Conservation (phyloP, 1,139 yeast species). For the Candida tropicalis region DNA sequence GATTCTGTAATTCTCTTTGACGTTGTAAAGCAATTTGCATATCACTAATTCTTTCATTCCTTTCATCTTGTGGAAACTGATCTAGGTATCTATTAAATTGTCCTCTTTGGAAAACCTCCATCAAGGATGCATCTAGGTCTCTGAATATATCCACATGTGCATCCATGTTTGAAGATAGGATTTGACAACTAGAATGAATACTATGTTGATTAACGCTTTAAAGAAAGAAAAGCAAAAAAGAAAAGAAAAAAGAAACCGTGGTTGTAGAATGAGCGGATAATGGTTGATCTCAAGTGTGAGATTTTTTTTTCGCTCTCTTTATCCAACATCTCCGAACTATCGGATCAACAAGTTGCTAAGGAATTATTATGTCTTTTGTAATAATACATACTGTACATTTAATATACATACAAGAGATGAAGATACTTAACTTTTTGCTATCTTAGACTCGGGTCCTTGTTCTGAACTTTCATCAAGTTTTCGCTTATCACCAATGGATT, state of each 20-base stretch:
- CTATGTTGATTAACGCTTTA: too few relatives aligned
- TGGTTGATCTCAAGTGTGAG: too few relatives aligned
- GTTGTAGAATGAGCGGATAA: too few relatives aligned
- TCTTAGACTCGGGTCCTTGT: not conserved
- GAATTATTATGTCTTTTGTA: too few relatives aligned
- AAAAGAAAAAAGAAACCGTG: too few relatives aligned
- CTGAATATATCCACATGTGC: slow-evolving; percentile 23
- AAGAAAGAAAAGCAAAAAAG: too few relatives aligned
- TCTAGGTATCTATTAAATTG: slow-evolving; percentile 20
- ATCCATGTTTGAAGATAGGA: slow-evolving; percentile 11
- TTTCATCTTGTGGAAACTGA: slow-evolving; percentile 20
- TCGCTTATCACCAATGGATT: slow-evolving; percentile 1
- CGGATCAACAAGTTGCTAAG: too few relatives aligned
- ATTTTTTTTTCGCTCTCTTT: too few relatives aligned
- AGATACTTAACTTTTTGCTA: slow-evolving; percentile 1
- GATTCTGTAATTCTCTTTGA: slow-evolving; percentile 1
- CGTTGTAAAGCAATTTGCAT: slow-evolving; percentile 3
- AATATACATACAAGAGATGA: not conserved
- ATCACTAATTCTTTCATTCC: slow-evolving; percentile 2
- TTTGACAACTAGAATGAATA: too few relatives aligned
- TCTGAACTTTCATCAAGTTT: not conserved
- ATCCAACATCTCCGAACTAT: too few relatives aligned
- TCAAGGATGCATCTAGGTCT: slow-evolving; percentile 25
- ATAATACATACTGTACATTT: too few relatives aligned
- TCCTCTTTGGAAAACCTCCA: slow-evolving; percentile 25